Percentiles rank a stretch among this genome's conserved stretches.
These are phyloP conservation scores for Pestalotiopsis sp. DNA, from an alignment of 2,329 filamentous ascomycete species.

Conservation along the genomic window DNA sequence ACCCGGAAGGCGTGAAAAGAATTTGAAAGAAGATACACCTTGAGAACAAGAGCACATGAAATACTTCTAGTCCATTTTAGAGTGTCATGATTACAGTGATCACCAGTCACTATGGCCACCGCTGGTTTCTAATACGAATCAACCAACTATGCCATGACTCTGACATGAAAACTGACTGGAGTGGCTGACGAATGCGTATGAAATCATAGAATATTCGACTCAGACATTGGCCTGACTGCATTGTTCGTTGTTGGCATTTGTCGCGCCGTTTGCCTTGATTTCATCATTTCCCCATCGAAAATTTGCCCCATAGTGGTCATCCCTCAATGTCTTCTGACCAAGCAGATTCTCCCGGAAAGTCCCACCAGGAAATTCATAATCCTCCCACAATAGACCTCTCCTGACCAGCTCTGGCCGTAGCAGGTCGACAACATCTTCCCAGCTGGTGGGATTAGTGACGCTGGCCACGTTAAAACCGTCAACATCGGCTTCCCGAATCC, in stretches of 20 bases:
- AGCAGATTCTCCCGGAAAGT: constrained; percentile 49
- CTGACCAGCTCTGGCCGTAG: constrained; percentile 63
- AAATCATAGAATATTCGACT: not conserved
- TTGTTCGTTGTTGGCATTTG: not conserved
- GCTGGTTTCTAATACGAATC: no score
- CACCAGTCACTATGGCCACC: no score
- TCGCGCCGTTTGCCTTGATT: not conserved
- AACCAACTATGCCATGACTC: no score
- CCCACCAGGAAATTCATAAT: constrained; percentile 44
- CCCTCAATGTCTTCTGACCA: constrained; percentile 26
- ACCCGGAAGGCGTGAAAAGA: no score
- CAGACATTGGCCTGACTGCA: not conserved
- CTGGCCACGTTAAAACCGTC: constrained; percentile 64
- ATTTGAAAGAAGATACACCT: no score
- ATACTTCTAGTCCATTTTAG: no score
- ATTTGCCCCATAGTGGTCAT: constrained; percentile 13
- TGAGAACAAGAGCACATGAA: no score
- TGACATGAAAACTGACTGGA: no score
- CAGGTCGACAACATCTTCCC: constrained; percentile 68
- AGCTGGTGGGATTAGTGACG: constrained; percentile 61
- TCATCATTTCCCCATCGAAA: constrained; percentile 5
- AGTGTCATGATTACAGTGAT: no score
- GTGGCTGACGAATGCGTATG: not conserved
- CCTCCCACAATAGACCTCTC: constrained; percentile 60
- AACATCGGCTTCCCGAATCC: constrained; percentile 51